phyloP scores from a whole-genome alignment of 2,329 filamentous ascomycete species.

The Aspergillus jensenii region DNA sequence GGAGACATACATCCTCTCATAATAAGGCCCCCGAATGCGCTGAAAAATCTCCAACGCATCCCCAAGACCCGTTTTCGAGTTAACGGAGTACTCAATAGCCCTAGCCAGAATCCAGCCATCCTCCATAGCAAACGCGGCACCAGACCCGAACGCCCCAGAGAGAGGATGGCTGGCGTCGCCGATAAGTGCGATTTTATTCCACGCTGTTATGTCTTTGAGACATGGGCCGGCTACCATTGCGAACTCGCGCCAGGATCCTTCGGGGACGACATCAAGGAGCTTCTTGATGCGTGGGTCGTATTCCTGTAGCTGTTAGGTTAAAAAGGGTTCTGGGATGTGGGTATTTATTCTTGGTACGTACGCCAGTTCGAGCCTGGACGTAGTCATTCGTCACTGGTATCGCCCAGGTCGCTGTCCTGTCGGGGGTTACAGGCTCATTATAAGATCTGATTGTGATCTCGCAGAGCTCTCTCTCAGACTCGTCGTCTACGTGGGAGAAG shows the following conservation, averaged over 20 bases:
- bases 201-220: background rate
- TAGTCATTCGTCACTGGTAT: background rate
- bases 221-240: constrained; percentile 2
- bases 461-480: background rate
- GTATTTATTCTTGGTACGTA: background rate
- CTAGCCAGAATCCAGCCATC: constrained; percentile 10
- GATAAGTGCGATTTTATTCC: constrained; percentile 1
- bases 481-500: constrained; percentile 3
- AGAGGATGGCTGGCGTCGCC: constrained; percentile 7
- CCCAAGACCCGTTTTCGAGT: background rate
- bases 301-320: background rate
- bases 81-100: background rate
- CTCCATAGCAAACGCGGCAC: constrained; percentile 5
- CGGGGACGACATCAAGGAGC: background rate
- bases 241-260: constrained; percentile 7
- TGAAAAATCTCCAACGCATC: constrained; percentile 4
- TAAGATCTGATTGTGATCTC: constrained; percentile 7
- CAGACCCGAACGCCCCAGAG: constrained; percentile 7
- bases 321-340: background rate
- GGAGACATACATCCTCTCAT: background rate
- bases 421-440: background rate
- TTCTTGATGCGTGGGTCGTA: background rate
- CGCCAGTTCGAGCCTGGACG: background rate
- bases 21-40: background rate
- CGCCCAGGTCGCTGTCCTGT: constrained; percentile 1